Conservation (phyloP, 106 monocot species). For the Dioscorea zingiberensis region DNA sequence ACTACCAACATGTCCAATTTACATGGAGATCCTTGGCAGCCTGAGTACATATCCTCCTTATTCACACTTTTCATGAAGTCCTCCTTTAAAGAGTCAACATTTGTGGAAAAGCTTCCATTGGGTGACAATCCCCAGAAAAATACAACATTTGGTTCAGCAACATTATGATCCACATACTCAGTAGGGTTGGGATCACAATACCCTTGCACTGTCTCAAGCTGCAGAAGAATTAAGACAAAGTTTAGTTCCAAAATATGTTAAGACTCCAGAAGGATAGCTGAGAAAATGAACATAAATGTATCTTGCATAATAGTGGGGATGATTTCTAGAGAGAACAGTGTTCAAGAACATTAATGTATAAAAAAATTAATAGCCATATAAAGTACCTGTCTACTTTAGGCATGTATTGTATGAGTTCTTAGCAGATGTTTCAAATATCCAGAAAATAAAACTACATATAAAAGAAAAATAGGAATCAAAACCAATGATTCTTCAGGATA, state of each 20-base stretch:
- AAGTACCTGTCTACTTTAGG: too few relatives aligned
- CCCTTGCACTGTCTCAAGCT: constrained; percentile 32
- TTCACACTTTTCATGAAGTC: constrained; percentile 38
- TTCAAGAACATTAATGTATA: too few relatives aligned
- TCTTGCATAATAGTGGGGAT: too few relatives aligned
- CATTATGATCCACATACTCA: constrained; percentile 36
- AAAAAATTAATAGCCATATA: too few relatives aligned
- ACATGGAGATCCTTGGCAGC: background rate
- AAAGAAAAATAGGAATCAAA: background rate
- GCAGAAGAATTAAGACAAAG: constrained; percentile 1
- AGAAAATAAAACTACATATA: background rate
- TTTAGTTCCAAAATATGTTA: too few relatives aligned
- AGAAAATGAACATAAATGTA: too few relatives aligned
- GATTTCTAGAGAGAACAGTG: too few relatives aligned
- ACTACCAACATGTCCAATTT: constrained; percentile 34
- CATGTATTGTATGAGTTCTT: too few relatives aligned
- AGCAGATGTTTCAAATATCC: too few relatives aligned
- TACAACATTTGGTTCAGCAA: constrained; percentile 25
- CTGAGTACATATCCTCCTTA: constrained; percentile 18
- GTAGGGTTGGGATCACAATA: constrained; percentile 47
- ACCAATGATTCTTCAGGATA: too few relatives aligned
- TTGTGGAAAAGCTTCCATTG: background rate
- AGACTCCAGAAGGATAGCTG: too few relatives aligned
- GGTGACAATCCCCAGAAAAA: constrained; percentile 46
- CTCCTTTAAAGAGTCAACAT: constrained; percentile 13